Conservation (phyloP, 768 basidiomycete genomes). For the Podaxis rugospora region DNA sequence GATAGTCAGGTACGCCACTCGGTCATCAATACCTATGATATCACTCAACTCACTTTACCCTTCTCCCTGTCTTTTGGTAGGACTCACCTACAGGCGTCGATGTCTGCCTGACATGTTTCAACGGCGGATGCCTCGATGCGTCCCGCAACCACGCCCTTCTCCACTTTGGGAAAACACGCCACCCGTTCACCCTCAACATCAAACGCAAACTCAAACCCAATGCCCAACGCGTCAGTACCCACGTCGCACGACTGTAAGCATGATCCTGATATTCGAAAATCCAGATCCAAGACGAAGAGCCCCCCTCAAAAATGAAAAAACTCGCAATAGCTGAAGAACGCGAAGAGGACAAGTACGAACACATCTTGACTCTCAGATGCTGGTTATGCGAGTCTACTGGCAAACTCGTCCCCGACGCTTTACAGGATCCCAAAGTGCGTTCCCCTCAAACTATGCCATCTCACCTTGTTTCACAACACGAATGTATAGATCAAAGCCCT, state of each 20-base stretch:
- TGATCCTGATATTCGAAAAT: background rate
- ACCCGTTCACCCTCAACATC: constrained; percentile 76
- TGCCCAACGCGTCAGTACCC: constrained; percentile 55
- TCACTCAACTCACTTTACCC: background rate
- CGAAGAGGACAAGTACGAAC: constrained; percentile 87
- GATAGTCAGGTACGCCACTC: constrained; percentile 70
- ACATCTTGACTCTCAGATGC: constrained; percentile 60
- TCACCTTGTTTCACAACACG: background rate
- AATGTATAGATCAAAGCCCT: constrained; percentile 47
- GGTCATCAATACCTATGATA: too few species aligned
- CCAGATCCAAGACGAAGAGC: constrained; percentile 72
- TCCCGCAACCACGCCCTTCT: constrained; percentile 68
- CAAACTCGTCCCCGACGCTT: constrained; percentile 36
- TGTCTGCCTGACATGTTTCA: constrained; percentile 91
- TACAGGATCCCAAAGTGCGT: constrained; percentile 30
- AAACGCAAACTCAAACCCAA: constrained; percentile 65
- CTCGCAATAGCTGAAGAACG: constrained; percentile 83
- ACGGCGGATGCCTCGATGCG: constrained; percentile 74
- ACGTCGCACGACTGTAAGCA: background rate
- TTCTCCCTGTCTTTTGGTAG: constrained; percentile 34
- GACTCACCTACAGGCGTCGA: constrained; percentile 75
- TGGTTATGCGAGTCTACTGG: constrained; percentile 68
- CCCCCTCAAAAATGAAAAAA: constrained; percentile 85
- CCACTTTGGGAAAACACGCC: constrained; percentile 70
- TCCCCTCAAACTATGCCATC: background rate